Evolutionary conservation across 2,329 filamentous ascomycete species (phyloP).

Genomic region (Apiospora saccharicola): DNA sequence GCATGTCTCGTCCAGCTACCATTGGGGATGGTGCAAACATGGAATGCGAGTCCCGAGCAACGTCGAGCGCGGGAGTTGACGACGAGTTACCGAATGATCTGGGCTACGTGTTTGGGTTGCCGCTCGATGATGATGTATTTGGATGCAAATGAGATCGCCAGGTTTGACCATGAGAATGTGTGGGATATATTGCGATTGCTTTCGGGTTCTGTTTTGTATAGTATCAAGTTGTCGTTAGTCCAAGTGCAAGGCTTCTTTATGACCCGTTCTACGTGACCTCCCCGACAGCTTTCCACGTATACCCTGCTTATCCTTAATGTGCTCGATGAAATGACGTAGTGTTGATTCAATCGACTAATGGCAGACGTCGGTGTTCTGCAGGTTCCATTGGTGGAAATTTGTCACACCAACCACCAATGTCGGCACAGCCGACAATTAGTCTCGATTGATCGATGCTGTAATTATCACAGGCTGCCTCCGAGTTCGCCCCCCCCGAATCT

Average conservation of each 20-base stretch:
- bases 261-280: not conserved
- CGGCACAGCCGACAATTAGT: not conserved
- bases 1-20: not conserved
- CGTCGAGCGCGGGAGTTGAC: not conserved
- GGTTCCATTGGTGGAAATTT: not conserved
- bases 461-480: not conserved
- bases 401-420: not conserved
- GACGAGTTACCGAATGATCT: not conserved
- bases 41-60: not conserved
- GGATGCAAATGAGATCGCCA: not conserved
- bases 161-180: too few relatives aligned
- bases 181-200: not conserved
- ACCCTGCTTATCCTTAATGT: not conserved
- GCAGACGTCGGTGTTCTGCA: not conserved
- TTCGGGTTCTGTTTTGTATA: too few relatives aligned
- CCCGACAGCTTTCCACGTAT: not conserved
- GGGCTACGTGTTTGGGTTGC: not conserved
- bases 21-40: not conserved
- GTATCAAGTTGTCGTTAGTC: not conserved
- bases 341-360: not conserved
- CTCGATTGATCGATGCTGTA: not conserved
- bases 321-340: not conserved
- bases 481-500: not conserved
- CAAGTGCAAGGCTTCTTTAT: too few relatives aligned
- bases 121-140: not conserved